These are phyloP conservation scores for Hypoxylon rubiginosum DNA, from an alignment of 2,329 filamentous ascomycete species.

Conservation along the genomic window DNA sequence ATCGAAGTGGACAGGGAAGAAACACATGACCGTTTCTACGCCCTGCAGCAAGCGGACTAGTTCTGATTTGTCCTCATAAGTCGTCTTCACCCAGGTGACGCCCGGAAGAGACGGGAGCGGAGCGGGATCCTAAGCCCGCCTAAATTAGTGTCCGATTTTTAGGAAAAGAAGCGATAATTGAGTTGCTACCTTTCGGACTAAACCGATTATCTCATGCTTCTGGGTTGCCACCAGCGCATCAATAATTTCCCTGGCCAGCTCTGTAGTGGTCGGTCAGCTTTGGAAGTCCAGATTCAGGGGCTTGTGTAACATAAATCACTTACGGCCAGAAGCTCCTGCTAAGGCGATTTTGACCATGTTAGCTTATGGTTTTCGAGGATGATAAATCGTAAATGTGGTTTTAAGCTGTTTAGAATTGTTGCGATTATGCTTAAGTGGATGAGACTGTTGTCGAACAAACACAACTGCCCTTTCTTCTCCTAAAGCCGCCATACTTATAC, in stretches of 20 bases:
- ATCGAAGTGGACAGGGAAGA: conserved; percentile 44
- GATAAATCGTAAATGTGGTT: not conserved
- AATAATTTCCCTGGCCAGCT: conserved; percentile 36
- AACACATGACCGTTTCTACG: conserved; percentile 45
- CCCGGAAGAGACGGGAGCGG: conserved; percentile 30
- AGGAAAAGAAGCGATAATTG: not conserved
- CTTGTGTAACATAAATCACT: conserved; percentile 8
- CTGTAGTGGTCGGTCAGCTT: conserved; percentile 13
- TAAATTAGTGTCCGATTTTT: conserved; percentile 6
- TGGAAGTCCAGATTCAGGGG: not conserved
- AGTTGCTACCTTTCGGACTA: conserved; percentile 29
- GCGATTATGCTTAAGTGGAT: not conserved
- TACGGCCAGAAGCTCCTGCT: conserved; percentile 31
- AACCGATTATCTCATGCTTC: conserved; percentile 35
- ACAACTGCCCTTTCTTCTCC: conserved; percentile 2
- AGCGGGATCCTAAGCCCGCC: conserved; percentile 32
- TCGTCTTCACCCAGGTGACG: conserved; percentile 31
- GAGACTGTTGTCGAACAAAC: conserved; percentile 4
- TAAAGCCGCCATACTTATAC: conserved; percentile 20
- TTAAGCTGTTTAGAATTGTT: not conserved
- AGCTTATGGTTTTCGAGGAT: not conserved
- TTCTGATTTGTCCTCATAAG: conserved; percentile 38
- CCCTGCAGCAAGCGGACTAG: conserved; percentile 42
- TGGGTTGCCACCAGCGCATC: conserved; percentile 28
- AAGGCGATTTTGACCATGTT: conserved; percentile 41